These are phyloP conservation scores for Dimargaris xerosporica DNA, from an alignment of 192 early-diverging fungal species.

Conservation along the genomic window DNA sequence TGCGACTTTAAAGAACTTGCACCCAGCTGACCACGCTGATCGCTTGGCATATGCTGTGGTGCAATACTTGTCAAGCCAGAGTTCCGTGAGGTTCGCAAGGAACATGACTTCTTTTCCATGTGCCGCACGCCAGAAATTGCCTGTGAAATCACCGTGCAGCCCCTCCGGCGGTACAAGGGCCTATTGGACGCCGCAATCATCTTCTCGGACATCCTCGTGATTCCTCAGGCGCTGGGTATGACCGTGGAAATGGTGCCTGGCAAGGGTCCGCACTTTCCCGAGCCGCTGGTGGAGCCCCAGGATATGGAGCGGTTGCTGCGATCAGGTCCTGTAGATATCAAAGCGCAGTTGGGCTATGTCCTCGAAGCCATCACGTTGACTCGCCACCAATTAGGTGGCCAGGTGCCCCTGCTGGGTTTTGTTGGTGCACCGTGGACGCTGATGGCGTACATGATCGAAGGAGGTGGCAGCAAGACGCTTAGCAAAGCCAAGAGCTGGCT, in stretches of 20 bases:
- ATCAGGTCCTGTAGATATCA: conserved; percentile 40
- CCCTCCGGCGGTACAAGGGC: conserved; percentile 78
- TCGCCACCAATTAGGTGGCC: conserved; percentile 61
- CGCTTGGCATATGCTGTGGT: too few species aligned
- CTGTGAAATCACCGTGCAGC: conserved; percentile 90
- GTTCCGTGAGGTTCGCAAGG: conserved; percentile 66
- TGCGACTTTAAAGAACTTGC: too few species aligned
- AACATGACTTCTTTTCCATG: conserved; percentile 89
- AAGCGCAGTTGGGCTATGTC: conserved; percentile 70
- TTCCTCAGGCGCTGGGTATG: conserved; percentile 93
- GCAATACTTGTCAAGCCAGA: conserved; percentile 31
- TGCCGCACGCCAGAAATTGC: conserved; percentile 87
- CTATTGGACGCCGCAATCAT: conserved; percentile 95
- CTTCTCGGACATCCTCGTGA: conserved; percentile 94
- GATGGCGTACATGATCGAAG: conserved; percentile 98
- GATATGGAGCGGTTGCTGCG: conserved; percentile 51
- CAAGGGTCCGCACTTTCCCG: conserved; percentile 80
- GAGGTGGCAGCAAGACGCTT: conserved; percentile 82
- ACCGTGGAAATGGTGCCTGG: conserved; percentile 86
- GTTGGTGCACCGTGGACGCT: conserved; percentile 97
- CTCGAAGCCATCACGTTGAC: conserved; percentile 91
- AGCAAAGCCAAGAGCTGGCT: conserved; percentile 87
- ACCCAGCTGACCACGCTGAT: too few species aligned
- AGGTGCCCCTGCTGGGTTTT: conserved; percentile 88
- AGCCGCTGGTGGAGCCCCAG: conserved; percentile 40